Conservation (phyloP, 345 rosid species). For the Aurinia saxatilis region DNA sequence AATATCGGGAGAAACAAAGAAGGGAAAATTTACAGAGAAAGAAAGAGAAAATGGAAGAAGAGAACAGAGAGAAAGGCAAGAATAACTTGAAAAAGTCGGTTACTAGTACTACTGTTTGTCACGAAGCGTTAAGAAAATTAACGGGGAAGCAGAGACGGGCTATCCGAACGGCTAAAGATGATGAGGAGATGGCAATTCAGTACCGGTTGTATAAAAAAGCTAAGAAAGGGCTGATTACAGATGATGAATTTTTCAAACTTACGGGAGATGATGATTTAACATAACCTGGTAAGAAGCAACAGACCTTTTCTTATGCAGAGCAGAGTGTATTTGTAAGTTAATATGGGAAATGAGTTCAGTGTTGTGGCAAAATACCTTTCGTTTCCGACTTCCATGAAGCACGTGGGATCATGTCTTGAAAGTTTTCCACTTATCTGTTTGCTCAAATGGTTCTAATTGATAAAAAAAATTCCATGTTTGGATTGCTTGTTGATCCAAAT, state of each 20-base stretch:
- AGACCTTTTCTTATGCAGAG: background rate
- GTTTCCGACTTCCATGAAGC: too few relatives aligned
- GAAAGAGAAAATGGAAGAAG: conserved; percentile 45
- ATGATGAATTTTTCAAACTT: conserved; percentile 61
- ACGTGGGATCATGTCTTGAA: too few relatives aligned
- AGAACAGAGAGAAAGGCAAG: conserved; percentile 37
- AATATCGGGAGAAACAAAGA: conserved; percentile 81
- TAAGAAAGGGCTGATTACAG: conserved; percentile 61
- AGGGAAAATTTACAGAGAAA: conserved; percentile 52
- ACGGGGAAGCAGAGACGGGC: conserved; percentile 84
- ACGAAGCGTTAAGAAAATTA: conserved; percentile 39
- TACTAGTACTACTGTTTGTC: background rate
- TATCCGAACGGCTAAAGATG: conserved; percentile 67
- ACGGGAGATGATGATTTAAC: conserved; percentile 62
- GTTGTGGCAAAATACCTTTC: too few relatives aligned
- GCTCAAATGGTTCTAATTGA: too few relatives aligned
- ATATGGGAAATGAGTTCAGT: too few relatives aligned
- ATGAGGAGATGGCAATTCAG: conserved; percentile 57
- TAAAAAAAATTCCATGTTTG: too few relatives aligned
- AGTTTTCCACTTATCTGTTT: too few relatives aligned
- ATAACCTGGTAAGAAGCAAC: conserved; percentile 20
- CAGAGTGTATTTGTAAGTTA: too few relatives aligned
- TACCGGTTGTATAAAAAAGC: conserved; percentile 58
- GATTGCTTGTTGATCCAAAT: too few relatives aligned
- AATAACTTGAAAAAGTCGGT: conserved; percentile 31